Conservation (phyloP, 257 asterid species). For the Parsonsia alboflavescens region DNA sequence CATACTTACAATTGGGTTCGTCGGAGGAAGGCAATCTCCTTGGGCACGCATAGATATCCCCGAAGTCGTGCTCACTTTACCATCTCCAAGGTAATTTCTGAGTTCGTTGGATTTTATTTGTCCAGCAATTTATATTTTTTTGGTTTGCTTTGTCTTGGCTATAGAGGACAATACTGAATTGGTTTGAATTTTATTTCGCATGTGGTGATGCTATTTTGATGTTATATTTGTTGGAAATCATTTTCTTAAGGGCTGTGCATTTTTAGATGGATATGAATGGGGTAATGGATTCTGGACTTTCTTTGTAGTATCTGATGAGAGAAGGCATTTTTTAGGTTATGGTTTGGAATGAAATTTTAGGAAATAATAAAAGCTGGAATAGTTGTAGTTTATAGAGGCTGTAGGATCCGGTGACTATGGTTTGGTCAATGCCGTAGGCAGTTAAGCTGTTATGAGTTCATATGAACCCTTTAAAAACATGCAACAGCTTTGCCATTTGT, state of each 20-base stretch:
- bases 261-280: not conserved
- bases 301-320: not conserved
- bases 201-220: not conserved
- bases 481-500: not conserved
- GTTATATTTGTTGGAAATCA: not conserved
- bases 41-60: slow-evolving; percentile 35
- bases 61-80: slow-evolving; percentile 34
- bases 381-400: not conserved
- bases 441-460: not conserved
- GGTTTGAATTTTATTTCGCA: not conserved
- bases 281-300: not conserved
- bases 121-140: not conserved
- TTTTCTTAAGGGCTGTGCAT: not conserved
- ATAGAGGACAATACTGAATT: not conserved
- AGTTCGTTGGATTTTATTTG: not conserved
- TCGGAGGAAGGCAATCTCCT: slow-evolving; percentile 29
- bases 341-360: not conserved
- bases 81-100: slow-evolving; percentile 39
- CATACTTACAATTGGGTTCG: slow-evolving; percentile 35
- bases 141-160: not conserved
- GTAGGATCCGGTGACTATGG: not conserved
- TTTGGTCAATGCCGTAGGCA: not conserved
- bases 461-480: not conserved
- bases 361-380: not conserved
- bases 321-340: not conserved